These are phyloP conservation scores for Psilocybe cubensis DNA, from an alignment of 768 basidiomycete genomes.

Conservation along the genomic window DNA sequence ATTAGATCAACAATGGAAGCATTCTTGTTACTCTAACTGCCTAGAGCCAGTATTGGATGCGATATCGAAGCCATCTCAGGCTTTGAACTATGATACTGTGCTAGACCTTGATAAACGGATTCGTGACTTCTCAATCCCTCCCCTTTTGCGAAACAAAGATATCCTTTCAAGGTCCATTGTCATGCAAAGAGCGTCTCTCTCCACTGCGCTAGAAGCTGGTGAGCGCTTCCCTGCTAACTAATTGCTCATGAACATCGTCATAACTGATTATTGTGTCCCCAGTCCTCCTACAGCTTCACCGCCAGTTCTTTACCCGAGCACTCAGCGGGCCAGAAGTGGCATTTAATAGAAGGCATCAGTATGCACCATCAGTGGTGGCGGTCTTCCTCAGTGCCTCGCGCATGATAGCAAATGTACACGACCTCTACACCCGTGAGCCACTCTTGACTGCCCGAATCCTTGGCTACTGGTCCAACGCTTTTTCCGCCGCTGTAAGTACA, in stretches of 20 bases:
- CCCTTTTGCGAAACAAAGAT: conserved; percentile 46
- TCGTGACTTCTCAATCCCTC: conserved; percentile 63
- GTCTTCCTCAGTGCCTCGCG: conserved; percentile 65
- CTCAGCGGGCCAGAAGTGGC: conserved; percentile 59
- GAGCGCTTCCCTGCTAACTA: conserved; percentile 15
- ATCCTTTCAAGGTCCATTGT: conserved; percentile 47
- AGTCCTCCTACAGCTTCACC: conserved; percentile 71
- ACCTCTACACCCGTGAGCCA: conserved; percentile 60
- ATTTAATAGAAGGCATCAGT: conserved; percentile 64
- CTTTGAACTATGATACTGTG: conserved; percentile 51
- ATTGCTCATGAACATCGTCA: background rate
- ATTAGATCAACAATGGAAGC: conserved; percentile 73
- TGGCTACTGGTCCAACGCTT: conserved; percentile 58
- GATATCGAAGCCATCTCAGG: conserved; percentile 54
- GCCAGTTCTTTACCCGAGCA: conserved; percentile 69
- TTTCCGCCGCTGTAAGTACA: conserved; percentile 51
- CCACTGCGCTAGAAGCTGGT: conserved; percentile 68
- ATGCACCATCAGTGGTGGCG: conserved; percentile 72
- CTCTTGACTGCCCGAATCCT: conserved; percentile 57
- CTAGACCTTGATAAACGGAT: conserved; percentile 61
- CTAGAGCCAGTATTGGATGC: conserved; percentile 64
- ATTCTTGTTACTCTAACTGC: conserved; percentile 61
- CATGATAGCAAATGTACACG: conserved; percentile 64
- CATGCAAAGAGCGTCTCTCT: conserved; percentile 63
- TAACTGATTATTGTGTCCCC: background rate